Conservation (phyloP, 2,329 filamentous ascomycete genomes). For the Thielaviopsis ethacetica region DNA sequence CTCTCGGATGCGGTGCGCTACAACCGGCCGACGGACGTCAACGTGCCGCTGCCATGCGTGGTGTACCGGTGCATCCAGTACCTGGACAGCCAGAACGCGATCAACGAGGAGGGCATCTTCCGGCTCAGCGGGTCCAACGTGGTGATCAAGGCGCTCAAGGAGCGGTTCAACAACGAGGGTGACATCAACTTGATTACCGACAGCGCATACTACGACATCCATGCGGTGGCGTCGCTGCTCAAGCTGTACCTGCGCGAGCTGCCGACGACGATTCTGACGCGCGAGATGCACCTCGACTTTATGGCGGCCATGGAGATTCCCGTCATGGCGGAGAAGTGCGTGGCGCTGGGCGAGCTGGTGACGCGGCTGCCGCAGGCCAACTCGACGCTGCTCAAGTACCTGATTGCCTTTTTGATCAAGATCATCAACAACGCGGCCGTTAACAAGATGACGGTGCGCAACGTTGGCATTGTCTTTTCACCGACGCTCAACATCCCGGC, state of each 20-base stretch:
- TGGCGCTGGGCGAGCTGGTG: constrained; percentile 60
- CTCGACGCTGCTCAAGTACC: constrained; percentile 61
- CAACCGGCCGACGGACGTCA: constrained; percentile 55
- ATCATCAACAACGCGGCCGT: constrained; percentile 79
- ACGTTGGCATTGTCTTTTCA: constrained; percentile 95
- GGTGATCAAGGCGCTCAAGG: constrained; percentile 76
- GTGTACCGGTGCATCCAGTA: constrained; percentile 95
- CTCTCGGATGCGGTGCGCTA: constrained; percentile 74
- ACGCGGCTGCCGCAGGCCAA: constrained; percentile 68
- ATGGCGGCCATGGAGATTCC: constrained; percentile 66
- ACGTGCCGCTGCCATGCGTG: constrained; percentile 70
- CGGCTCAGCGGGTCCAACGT: constrained; percentile 92
- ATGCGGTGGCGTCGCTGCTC: constrained; percentile 83
- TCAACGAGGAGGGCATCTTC: constrained; percentile 87
- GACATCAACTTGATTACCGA: constrained; percentile 77
- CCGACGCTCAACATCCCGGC: constrained; percentile 93
- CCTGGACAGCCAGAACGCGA: constrained; percentile 64
- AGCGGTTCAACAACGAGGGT: constrained; percentile 84
- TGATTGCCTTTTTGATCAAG: constrained; percentile 77
- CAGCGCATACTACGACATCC: constrained; percentile 81
- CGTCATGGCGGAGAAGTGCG: constrained; percentile 59
- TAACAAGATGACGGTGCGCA: constrained; percentile 97
- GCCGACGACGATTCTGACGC: constrained; percentile 76
- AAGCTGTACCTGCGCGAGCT: constrained; percentile 90
- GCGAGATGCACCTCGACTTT: constrained; percentile 82